These are phyloP conservation scores for Hypoxylon lenormandii DNA, from an alignment of 495 filamentous ascomycete genomes.

Conservation along the genomic window DNA sequence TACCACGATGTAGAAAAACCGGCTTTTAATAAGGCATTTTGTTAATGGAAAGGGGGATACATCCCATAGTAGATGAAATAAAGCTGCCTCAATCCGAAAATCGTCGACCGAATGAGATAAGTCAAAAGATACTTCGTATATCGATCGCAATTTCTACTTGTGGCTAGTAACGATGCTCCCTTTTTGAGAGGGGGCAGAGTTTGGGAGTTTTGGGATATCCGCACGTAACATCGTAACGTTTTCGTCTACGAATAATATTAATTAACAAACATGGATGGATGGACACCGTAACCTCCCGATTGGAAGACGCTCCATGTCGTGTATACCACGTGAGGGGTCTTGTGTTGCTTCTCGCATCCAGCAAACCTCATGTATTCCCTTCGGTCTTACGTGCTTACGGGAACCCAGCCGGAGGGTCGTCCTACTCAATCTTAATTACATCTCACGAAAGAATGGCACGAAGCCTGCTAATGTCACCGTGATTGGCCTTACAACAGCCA, in stretches of 20 bases:
- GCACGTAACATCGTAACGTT: conserved; percentile 16
- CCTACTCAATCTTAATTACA: conserved; percentile 14
- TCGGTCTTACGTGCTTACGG: conserved; percentile 5
- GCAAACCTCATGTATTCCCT: not conserved
- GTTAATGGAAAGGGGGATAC: too few species aligned
- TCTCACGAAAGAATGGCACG: conserved; percentile 36
- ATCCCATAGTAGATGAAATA: conserved; percentile 9
- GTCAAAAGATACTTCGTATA: not conserved
- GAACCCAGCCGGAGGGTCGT: conserved; percentile 2
- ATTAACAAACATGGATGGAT: not conserved
- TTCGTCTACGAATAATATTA: conserved; percentile 7
- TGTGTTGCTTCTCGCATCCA: conserved; percentile 1
- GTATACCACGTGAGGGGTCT: not conserved
- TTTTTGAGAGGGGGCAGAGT: conserved; percentile 11
- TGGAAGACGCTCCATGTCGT: conserved; percentile 1
- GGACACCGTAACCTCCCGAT: not conserved
- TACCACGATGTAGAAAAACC: conserved; percentile 9
- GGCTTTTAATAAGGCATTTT: too few species aligned
- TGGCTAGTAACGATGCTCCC: conserved; percentile 4
- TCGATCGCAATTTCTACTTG: not conserved
- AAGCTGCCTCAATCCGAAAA: conserved; percentile 20
- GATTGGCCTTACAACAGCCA: conserved; percentile 71
- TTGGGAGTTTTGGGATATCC: conserved; percentile 22
- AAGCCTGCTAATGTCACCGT: conserved; percentile 64
- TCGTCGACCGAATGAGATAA: conserved; percentile 18